Base-by-base conservation (phyloP, 2,329 filamentous ascomycete genomes). In the Thielaviopsis populi region DNA sequence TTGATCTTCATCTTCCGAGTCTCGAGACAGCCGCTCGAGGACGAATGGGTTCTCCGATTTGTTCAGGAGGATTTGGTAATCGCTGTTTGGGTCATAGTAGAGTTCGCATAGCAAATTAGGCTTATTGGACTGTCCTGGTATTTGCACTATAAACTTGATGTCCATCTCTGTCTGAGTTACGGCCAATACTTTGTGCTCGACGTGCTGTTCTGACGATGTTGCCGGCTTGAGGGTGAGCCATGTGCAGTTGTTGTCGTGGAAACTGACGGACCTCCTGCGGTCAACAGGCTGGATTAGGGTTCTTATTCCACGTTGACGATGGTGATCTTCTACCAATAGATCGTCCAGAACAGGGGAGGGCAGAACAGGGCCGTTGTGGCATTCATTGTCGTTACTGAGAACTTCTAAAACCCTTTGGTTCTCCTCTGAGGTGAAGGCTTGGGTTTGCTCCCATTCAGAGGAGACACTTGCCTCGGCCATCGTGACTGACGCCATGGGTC, bases 41-140 rank as follows among this genome's bases (percentile, higher is more conserved):
- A n/a, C 24, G 27, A 59, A 40, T 22, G n/a, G 56, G 19, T 24
- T 41, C n/a, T 6, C 15, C 8, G 56, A 59, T 59, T 15, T 37
- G n/a, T 59, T 59, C 1, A 40, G 19, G 15, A 59, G 33, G 17
- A 59, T 59, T 24, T 59, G 56, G 3, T 59, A 37, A 24, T 59
- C 56, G 56, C 40, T 59, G 19, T n/a, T n/a, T 15, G 56, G 33
- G 13, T 59, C 56, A 42, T 59, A 59, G 30, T 59, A 59, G 30
- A 59, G 19, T 15, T 37, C 30, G 56, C 56, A 59, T 22, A 40
- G 33, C 19, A 59, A 24, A 7, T 17, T 42, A 5, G 33, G 56
- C 19, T 37, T 33, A 7, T 40, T 22, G 19, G n/a, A 10, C 43
- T 15, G 30, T 10, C 56, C 11, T 40, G 56, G 30, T 40, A 41